Conservation (phyloP, 2,329 filamentous ascomycete species). For the Coniochaeta sp. region DNA sequence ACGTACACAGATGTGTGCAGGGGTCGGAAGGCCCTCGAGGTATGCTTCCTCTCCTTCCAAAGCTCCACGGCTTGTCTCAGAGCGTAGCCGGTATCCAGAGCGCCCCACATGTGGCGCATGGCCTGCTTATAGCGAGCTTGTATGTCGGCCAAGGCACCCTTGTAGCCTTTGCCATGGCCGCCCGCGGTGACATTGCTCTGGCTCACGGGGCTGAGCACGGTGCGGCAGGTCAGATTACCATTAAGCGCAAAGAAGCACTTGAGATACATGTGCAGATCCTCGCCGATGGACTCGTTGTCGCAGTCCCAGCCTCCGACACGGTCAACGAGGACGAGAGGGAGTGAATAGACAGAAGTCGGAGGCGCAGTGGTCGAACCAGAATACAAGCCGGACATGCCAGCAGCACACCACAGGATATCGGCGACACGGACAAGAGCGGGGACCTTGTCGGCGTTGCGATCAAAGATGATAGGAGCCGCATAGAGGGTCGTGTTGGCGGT, state of each 20-base stretch:
- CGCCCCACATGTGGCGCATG: slow-evolving; percentile 69
- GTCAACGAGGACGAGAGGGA: slow-evolving; percentile 60
- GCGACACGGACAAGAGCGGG: slow-evolving; percentile 63
- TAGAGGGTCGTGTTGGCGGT: slow-evolving; percentile 59
- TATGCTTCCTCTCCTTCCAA: slow-evolving; percentile 51
- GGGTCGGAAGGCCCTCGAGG: slow-evolving; percentile 45
- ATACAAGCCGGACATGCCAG: slow-evolving; percentile 63
- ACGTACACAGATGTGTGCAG: slow-evolving; percentile 41
- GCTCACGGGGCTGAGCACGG: slow-evolving; percentile 62
- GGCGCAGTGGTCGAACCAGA: slow-evolving; percentile 56
- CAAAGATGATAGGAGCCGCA: slow-evolving; percentile 64
- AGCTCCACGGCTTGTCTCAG: slow-evolving; percentile 50
- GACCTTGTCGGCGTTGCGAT: slow-evolving; percentile 63
- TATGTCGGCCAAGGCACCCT: slow-evolving; percentile 50
- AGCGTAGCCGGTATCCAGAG: slow-evolving; percentile 61
- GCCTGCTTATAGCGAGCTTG: slow-evolving; percentile 64
- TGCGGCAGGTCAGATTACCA: slow-evolving; percentile 57
- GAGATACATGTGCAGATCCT: slow-evolving; percentile 71
- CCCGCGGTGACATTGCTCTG: slow-evolving; percentile 64
- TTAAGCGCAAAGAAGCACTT: slow-evolving; percentile 72
- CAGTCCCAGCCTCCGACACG: slow-evolving; percentile 67
- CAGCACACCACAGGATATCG: slow-evolving; percentile 65
- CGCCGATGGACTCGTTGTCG: slow-evolving; percentile 63
- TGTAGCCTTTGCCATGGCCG: slow-evolving; percentile 41
- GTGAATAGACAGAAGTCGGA: slow-evolving; percentile 67